These are phyloP conservation scores for Actinidia chinensis DNA, from an alignment of 179 eudicot genomes.

Conservation along the genomic window DNA sequence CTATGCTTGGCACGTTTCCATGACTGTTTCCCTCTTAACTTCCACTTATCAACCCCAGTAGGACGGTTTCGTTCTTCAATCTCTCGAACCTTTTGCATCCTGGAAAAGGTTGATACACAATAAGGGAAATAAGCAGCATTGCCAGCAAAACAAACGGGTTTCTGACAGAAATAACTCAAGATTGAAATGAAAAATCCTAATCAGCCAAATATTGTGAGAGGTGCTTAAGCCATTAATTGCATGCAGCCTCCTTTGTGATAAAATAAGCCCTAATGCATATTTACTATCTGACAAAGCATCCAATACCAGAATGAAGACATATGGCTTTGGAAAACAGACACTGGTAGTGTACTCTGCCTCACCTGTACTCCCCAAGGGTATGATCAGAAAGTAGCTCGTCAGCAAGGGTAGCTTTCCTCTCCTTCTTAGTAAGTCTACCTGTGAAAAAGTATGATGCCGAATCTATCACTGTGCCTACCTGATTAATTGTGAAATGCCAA, in stretches of 20 bases:
- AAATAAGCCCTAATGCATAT: neutral
- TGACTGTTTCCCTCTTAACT: conserved; percentile 53
- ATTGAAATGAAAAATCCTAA: neutral
- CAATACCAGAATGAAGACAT: neutral
- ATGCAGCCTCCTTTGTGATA: neutral
- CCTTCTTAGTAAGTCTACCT: conserved; percentile 70
- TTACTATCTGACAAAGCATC: neutral
- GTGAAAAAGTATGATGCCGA: conserved; percentile 53
- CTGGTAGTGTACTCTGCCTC: neutral
- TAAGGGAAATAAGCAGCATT: neutral
- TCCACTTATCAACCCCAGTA: conserved; percentile 72
- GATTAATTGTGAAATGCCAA: neutral
- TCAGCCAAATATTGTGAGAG: neutral
- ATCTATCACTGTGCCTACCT: conserved; percentile 85
- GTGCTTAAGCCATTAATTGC: too few relatives aligned
- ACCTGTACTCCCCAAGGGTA: conserved; percentile 52
- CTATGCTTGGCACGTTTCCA: conserved; percentile 65
- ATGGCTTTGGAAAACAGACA: neutral
- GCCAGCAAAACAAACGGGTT: neutral
- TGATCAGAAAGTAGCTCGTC: conserved; percentile 69
- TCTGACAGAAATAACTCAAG: neutral
- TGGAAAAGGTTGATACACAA: conserved; percentile 22
- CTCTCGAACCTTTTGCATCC: conserved; percentile 88
- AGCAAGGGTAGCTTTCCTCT: conserved; percentile 71
- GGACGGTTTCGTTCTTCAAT: conserved; percentile 64